Evolutionary conservation across 345 rosid genomes (phyloP).

Genomic region (Jatropha curcas): DNA sequence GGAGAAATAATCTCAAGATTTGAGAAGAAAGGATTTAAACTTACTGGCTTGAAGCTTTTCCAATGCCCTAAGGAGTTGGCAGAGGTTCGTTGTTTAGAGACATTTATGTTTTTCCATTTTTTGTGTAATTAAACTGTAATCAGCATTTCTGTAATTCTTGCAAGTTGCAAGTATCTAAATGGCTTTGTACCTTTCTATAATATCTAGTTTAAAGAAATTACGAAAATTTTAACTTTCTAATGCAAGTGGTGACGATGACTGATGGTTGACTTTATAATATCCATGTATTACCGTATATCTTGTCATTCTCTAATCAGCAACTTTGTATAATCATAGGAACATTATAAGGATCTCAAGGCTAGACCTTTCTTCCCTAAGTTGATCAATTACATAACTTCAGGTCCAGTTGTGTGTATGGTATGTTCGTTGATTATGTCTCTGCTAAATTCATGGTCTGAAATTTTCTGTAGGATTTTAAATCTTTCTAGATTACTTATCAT

Average conservation of each 20-base stretch:
- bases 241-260: background rate
- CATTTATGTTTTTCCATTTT: constrained; percentile 7
- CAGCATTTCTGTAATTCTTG: background rate
- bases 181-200: background rate
- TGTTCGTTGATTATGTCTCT: constrained; percentile 4
- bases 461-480: background rate
- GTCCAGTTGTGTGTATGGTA: constrained; percentile 98
- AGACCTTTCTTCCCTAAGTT: constrained; percentile 84
- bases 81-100: constrained; percentile 52
- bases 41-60: constrained; percentile 83
- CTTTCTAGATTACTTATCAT: constrained; percentile 10
- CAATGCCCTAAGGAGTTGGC: constrained; percentile 84
- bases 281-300: background rate
- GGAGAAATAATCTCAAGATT: constrained; percentile 95
- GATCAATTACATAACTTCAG: constrained; percentile 84
- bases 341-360: constrained; percentile 83
- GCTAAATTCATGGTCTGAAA: background rate
- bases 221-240: background rate
- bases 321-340: constrained; percentile 53
- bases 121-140: background rate
- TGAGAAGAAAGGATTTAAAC: constrained; percentile 90
- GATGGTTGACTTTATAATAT: background rate
- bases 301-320: background rate
- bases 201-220: background rate
- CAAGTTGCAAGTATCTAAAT: background rate